These are phyloP conservation scores for Populus simonii DNA, from an alignment of 345 rosid species.

Conservation along the genomic window DNA sequence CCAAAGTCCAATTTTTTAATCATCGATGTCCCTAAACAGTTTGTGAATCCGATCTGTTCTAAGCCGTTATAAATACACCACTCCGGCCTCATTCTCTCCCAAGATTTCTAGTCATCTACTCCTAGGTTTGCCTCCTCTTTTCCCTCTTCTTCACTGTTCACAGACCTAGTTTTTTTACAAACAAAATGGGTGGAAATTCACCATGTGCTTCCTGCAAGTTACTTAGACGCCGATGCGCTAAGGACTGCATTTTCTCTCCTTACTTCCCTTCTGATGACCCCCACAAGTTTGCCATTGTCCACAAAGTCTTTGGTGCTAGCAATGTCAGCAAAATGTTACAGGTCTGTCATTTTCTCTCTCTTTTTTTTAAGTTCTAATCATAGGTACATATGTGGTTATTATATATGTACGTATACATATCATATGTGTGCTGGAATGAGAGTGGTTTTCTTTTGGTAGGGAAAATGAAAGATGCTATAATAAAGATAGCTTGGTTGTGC, in stretches of 20 bases:
- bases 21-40: constrained; percentile 6
- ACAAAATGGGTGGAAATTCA: constrained; percentile 26
- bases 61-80: constrained; percentile 25
- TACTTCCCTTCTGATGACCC: constrained; percentile 33
- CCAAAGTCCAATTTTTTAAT: constrained; percentile 9
- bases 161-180: background rate
- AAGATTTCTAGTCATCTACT: background rate
- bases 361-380: background rate
- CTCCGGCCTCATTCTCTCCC: constrained; percentile 14
- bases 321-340: constrained; percentile 34
- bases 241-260: constrained; percentile 27
- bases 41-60: constrained; percentile 4
- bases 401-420: background rate
- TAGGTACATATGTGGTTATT: background rate
- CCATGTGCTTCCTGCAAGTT: constrained; percentile 33
- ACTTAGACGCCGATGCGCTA: constrained; percentile 26
- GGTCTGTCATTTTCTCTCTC: constrained; percentile 5
- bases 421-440: background rate
- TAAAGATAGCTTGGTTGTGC: background rate
- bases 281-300: constrained; percentile 32
- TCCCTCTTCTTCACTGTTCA: background rate
- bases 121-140: background rate
- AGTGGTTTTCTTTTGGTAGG: background rate
- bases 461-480: background rate
- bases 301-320: constrained; percentile 36